phyloP scores from a whole-genome alignment of 129 eudicot species.

The Cynara cardunculus region DNA sequence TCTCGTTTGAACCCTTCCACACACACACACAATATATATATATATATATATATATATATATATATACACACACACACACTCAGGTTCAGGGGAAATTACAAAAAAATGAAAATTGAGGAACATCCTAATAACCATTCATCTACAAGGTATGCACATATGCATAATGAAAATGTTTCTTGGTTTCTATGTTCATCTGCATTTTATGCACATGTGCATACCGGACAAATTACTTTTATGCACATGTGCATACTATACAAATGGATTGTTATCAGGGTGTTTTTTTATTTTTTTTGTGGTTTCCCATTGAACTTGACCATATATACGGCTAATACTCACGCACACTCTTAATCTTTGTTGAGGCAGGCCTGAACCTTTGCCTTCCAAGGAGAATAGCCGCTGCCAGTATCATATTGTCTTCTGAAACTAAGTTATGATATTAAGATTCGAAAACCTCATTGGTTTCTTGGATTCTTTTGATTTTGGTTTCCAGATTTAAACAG shows the following conservation, averaged over 20 bases:
- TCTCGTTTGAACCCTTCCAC: no score
- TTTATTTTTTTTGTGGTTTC: no score
- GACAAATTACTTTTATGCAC: not conserved
- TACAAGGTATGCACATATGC: not conserved
- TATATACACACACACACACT: not conserved
- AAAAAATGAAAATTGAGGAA: not conserved
- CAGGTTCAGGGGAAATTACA: not conserved
- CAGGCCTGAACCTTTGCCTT: no score
- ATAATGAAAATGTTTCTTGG: not conserved
- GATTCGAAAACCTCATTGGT: not conserved
- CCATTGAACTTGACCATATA: not conserved
- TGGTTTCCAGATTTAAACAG: conserved; percentile 67
- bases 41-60: not conserved
- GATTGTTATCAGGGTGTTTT: no score
- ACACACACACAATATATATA: no score
- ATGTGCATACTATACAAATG: not conserved
- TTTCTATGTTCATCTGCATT: not conserved
- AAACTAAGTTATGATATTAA: not conserved
- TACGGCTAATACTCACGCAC: not conserved
- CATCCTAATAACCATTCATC: not conserved
- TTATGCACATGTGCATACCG: not conserved
- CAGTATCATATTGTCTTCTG: no score
- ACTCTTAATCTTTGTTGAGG: not conserved
- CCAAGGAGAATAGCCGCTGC: no score
- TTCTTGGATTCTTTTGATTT: conserved; percentile 6